Percentiles rank a stretch among this genome's conserved stretches.
phyloP scores from a whole-genome alignment of 73 alveolate species.

The Paramecium biaurelia region DNA sequence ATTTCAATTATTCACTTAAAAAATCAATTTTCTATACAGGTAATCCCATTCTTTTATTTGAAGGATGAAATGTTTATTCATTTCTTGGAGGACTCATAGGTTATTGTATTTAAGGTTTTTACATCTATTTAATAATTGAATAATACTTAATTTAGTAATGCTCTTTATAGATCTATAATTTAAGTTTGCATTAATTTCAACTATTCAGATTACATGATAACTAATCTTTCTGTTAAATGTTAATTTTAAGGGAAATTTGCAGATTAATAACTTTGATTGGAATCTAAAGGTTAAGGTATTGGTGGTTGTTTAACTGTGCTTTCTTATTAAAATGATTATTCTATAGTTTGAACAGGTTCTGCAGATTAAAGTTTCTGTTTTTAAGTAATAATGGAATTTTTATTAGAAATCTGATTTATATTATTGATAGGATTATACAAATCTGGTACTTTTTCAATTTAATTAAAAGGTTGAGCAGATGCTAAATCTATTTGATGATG shows the following conservation, averaged over 20 bases:
- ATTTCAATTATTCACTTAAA: slow-evolving; percentile 4
- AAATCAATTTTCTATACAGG: slow-evolving; percentile 26
- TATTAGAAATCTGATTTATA: neutral
- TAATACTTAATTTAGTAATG: neutral
- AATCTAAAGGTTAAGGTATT: neutral
- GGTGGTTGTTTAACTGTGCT: slow-evolving; percentile 30
- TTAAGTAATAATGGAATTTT: neutral
- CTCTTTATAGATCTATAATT: slow-evolving; percentile 37
- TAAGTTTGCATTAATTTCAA: slow-evolving; percentile 19
- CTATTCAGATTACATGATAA: slow-evolving; percentile 12
- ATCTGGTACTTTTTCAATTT: slow-evolving; percentile 9
- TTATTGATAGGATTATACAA: neutral
- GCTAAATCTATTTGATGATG: slow-evolving; percentile 25
- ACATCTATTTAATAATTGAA: neutral
- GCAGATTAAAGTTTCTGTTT: neutral
- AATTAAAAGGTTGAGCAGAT: neutral
- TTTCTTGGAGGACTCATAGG: slow-evolving; percentile 45
- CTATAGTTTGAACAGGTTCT: neutral
- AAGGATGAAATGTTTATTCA: neutral
- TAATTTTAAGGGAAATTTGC: slow-evolving; percentile 4
- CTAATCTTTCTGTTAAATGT: slow-evolving; percentile 27
- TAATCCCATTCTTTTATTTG: neutral
- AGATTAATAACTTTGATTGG: neutral
- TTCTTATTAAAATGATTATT: slow-evolving; percentile 40
- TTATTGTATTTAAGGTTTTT: neutral